These are phyloP conservation scores for Entomortierella parvispora DNA, from an alignment of 192 early-diverging fungal species.

Conservation along the genomic window DNA sequence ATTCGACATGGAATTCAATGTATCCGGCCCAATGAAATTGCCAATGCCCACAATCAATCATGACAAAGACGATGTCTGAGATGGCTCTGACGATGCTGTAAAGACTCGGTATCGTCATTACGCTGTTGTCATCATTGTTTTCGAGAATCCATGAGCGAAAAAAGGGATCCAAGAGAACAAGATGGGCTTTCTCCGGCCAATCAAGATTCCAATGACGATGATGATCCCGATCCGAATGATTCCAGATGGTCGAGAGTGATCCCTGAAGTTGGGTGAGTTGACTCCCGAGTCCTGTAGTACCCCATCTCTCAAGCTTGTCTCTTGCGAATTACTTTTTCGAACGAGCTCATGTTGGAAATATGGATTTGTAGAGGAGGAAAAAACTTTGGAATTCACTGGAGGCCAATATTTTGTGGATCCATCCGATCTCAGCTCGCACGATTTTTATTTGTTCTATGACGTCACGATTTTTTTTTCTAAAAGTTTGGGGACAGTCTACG, in stretches of 20 bases:
- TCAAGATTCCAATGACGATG: too few relatives aligned
- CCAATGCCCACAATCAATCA: not conserved
- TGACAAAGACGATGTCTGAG: not conserved
- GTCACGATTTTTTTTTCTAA: not conserved
- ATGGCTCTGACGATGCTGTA: not conserved
- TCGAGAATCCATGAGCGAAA: too few relatives aligned
- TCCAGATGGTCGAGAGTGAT: not conserved
- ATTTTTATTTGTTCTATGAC: constrained; percentile 3
- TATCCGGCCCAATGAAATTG: not conserved
- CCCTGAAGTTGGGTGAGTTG: not conserved
- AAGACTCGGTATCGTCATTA: too few relatives aligned
- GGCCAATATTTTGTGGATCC: constrained; percentile 26
- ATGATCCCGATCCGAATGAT: too few relatives aligned
- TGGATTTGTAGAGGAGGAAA: constrained; percentile 51
- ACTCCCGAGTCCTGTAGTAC: not conserved
- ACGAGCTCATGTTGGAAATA: constrained; percentile 55
- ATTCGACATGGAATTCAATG: constrained; percentile 17
- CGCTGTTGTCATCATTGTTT: too few relatives aligned
- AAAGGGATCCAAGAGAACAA: too few relatives aligned
- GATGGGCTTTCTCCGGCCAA: too few relatives aligned
- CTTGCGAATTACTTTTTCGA: constrained; percentile 51
- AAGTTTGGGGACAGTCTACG: not conserved
- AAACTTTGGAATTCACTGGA: constrained; percentile 19
- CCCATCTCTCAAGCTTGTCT: not conserved
- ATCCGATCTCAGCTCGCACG: not conserved